phyloP scores from a whole-genome alignment of 2,329 filamentous ascomycete species.

The Dendrostoma leiphaemia region DNA sequence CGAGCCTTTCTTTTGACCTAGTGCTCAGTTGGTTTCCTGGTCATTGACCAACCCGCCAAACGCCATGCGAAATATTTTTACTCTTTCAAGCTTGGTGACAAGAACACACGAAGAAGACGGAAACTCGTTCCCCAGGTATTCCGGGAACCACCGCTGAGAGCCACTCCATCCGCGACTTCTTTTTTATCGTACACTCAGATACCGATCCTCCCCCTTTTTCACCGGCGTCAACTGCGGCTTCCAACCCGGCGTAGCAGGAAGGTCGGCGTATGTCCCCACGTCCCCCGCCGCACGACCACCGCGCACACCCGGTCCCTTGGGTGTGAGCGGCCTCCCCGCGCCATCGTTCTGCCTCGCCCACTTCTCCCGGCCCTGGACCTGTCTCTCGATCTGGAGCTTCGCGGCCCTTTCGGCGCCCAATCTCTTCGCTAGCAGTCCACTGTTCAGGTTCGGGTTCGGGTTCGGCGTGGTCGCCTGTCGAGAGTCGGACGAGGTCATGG shows the following conservation, averaged over 20 bases:
- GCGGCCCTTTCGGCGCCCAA: constrained; percentile 49
- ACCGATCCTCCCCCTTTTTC: constrained; percentile 64
- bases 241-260: constrained; percentile 56
- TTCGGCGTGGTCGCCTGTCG: background rate
- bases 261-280: constrained; percentile 20
- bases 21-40: too few species aligned
- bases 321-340: constrained; percentile 6
- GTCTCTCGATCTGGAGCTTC: constrained; percentile 37
- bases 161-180: too few species aligned
- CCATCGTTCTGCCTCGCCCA: background rate
- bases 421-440: constrained; percentile 51
- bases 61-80: too few species aligned
- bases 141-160: too few species aligned
- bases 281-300: background rate
- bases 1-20: too few species aligned
- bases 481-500: background rate
- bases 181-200: constrained; percentile 50
- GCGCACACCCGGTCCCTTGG: too few species aligned
- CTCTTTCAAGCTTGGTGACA: too few species aligned
- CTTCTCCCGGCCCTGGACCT: constrained; percentile 1
- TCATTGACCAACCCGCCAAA: too few species aligned
- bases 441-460: constrained; percentile 22
- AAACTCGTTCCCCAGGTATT: too few species aligned
- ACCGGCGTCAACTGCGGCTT: constrained; percentile 66
- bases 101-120: too few species aligned